These are phyloP conservation scores for Venustampulla echinocandica DNA, from an alignment of 495 filamentous ascomycete species.

Conservation along the genomic window DNA sequence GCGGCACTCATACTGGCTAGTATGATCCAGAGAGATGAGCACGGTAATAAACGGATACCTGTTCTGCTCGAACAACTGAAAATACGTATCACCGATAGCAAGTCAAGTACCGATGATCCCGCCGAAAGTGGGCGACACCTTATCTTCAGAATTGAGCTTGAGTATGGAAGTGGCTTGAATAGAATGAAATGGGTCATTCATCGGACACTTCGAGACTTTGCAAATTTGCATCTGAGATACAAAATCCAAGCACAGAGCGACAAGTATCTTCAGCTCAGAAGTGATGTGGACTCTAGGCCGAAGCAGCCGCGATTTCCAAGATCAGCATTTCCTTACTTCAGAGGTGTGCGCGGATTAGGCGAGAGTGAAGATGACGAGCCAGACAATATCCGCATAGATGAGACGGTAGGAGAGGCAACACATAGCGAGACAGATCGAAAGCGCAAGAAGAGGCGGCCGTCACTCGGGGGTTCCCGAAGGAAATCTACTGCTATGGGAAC, in stretches of 20 bases:
- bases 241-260: slow-evolving; percentile 74
- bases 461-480: slow-evolving; percentile 42
- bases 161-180: slow-evolving; percentile 92
- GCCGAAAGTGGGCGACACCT: slow-evolving; percentile 66
- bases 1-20: slow-evolving; percentile 89
- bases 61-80: slow-evolving; percentile 94
- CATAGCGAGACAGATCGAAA: slow-evolving; percentile 32
- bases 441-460: slow-evolving; percentile 57
- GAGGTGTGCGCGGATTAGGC: slow-evolving; percentile 71
- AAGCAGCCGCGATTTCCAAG: slow-evolving; percentile 84
- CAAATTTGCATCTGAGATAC: slow-evolving; percentile 89
- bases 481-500: slow-evolving; percentile 45
- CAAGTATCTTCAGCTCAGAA: slow-evolving; percentile 59
- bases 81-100: slow-evolving; percentile 71
- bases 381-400: slow-evolving; percentile 35
- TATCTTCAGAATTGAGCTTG: slow-evolving; percentile 83
- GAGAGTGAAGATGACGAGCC: slow-evolving; percentile 74
- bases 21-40: slow-evolving; percentile 95
- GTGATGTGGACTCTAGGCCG: slow-evolving; percentile 41
- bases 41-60: slow-evolving; percentile 88
- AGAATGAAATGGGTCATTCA: slow-evolving; percentile 97
- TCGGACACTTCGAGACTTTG: slow-evolving; percentile 77
- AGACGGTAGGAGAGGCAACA: slow-evolving; percentile 39
- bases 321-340: slow-evolving; percentile 84
- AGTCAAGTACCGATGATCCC: slow-evolving; percentile 27